Evolutionary conservation across 1,139 yeast genomes (phyloP).

Genomic region (Scheffersomyces stambukii): DNA sequence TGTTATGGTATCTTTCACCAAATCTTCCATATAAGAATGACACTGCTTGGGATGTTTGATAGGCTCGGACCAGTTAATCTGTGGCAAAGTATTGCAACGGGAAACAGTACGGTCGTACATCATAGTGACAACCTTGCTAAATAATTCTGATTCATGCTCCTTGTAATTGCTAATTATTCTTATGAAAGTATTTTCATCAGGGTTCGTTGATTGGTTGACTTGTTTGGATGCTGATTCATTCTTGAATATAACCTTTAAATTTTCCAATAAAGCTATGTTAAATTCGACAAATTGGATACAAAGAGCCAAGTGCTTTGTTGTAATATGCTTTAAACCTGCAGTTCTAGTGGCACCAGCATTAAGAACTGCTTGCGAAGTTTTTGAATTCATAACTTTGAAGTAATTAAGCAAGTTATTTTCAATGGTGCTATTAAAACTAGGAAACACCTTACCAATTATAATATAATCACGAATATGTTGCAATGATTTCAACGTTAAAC

Average conservation of each 20-base stretch:
- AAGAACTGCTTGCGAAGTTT: conserved; percentile 58
- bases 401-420: conserved; percentile 47
- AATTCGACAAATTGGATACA: conserved; percentile 57
- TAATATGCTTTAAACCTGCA: conserved; percentile 71
- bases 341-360: conserved; percentile 78
- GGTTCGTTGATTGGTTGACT: conserved; percentile 6
- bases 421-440: conserved; percentile 30
- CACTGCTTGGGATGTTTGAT: conserved; percentile 40
- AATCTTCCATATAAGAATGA: conserved; percentile 60
- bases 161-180: conserved; percentile 34
- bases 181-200: conserved; percentile 36
- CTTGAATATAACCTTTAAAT: conserved; percentile 13
- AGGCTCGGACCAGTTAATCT: conserved; percentile 50
- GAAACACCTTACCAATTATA: conserved; percentile 46
- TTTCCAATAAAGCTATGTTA: conserved; percentile 24
- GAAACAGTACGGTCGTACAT: conserved; percentile 62
- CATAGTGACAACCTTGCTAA: conserved; percentile 59
- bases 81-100: conserved; percentile 44
- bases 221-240: conserved; percentile 7
- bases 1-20: conserved; percentile 64
- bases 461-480: conserved; percentile 44
- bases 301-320: conserved; percentile 66
- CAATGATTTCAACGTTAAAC: conserved; percentile 32
- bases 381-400: conserved; percentile 50
- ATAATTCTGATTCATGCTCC: conserved; percentile 66